phyloP scores from a whole-genome alignment of 148 eudicot genomes.

The Chenopodium berlandieri region DNA sequence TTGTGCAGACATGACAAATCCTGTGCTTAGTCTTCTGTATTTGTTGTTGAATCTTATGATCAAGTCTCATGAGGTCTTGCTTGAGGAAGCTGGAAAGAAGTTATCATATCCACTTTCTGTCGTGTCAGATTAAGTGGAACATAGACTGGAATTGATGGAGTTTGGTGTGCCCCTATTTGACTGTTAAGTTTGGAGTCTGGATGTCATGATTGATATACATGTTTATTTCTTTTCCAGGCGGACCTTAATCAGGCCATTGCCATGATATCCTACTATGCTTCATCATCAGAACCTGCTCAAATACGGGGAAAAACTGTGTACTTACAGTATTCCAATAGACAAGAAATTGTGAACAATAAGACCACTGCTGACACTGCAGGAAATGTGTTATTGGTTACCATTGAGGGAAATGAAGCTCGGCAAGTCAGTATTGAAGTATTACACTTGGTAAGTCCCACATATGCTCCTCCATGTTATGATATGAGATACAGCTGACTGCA shows the following conservation, averaged over 20 bases:
- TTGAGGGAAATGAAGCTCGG: conserved; percentile 96
- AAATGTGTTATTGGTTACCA: conserved; percentile 90
- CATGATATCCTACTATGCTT: conserved; percentile 97
- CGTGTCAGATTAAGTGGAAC: background rate
- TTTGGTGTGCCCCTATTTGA: background rate
- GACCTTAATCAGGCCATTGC: conserved; percentile 96
- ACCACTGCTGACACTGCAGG: conserved; percentile 95
- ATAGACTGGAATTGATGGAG: background rate
- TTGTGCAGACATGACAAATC: background rate
- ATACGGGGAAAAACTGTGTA: conserved; percentile 97
- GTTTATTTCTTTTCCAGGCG: conserved; percentile 45
- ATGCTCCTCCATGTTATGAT: conserved; percentile 26
- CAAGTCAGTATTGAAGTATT: conserved; percentile 97
- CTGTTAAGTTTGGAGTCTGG: conserved; percentile 12
- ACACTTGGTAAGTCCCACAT: conserved; percentile 76
- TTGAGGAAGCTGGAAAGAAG: background rate
- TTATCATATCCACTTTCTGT: background rate
- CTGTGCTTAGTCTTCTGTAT: background rate
- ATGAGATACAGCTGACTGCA: conserved; percentile 35
- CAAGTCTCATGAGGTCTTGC: background rate
- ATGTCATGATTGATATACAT: conserved; percentile 8
- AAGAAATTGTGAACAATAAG: conserved; percentile 97
- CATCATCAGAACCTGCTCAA: conserved; percentile 97
- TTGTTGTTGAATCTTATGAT: background rate
- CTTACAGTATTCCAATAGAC: conserved; percentile 95